Conservation (phyloP, 2,329 filamentous ascomycete genomes). For the Penicillium sp. region DNA sequence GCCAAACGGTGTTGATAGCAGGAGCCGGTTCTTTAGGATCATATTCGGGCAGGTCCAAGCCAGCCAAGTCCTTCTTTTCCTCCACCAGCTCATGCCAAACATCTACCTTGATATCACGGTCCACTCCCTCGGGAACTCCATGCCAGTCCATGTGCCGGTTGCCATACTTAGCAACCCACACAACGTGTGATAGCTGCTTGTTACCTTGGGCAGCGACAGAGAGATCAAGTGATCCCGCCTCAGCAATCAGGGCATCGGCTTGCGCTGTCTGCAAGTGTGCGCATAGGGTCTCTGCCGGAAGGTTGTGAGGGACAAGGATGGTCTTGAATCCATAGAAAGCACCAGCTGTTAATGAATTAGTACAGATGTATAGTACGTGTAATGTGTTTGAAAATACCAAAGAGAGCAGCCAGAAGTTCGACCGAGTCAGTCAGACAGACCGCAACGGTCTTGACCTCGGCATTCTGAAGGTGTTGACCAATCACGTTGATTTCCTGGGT, state of each 20-base stretch:
- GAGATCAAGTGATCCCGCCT: constrained; percentile 83
- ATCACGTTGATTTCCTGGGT: constrained; percentile 86
- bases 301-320: constrained; percentile 82
- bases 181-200: constrained; percentile 70
- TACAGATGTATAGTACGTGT: not conserved
- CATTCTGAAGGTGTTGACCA: constrained; percentile 72
- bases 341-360: constrained; percentile 57
- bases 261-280: constrained; percentile 71
- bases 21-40: constrained; percentile 54
- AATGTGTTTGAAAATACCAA: constrained; percentile 50
- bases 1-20: constrained; percentile 45
- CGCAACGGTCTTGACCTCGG: constrained; percentile 71
- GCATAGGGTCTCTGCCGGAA: constrained; percentile 67
- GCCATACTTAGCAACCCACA: constrained; percentile 91
- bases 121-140: constrained; percentile 75
- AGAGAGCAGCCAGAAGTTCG: constrained; percentile 78
- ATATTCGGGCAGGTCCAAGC: constrained; percentile 63
- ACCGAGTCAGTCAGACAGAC: constrained; percentile 92
- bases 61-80: constrained; percentile 61
- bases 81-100: constrained; percentile 90
- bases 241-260: constrained; percentile 79
- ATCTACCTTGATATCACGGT: constrained; percentile 73
- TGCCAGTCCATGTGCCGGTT: constrained; percentile 96
- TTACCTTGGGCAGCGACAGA: constrained; percentile 69
- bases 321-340: constrained; percentile 85